phyloP scores from a whole-genome alignment of 352 stramenopile genomes.

The Halophytophthora polymorphica region DNA sequence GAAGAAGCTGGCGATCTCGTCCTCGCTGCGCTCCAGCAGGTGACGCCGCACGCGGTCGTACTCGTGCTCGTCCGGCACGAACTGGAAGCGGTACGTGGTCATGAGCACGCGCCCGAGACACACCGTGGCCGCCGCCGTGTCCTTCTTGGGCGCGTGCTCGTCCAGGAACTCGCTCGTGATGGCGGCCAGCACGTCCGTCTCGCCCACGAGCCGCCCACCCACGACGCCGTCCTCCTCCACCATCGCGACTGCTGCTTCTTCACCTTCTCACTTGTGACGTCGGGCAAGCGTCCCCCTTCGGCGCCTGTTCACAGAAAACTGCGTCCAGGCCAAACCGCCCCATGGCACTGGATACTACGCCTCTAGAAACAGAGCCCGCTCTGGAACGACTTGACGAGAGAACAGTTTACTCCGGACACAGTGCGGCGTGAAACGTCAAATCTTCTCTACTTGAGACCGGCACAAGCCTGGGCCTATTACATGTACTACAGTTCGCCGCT shows the following conservation, averaged over 20 bases:
- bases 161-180: conserved; percentile 79
- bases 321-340: too few species aligned
- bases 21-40: conserved; percentile 47
- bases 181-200: conserved; percentile 72
- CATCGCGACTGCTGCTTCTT: conserved; percentile 15
- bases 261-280: too few species aligned
- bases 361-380: too few species aligned
- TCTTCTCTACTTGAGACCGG: too few species aligned
- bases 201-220: conserved; percentile 49
- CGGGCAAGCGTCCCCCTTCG: not conserved
- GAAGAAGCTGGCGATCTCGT: conserved; percentile 79
- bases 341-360: too few species aligned
- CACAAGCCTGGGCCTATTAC: too few species aligned
- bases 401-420: too few species aligned
- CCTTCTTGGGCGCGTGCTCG: conserved; percentile 51
- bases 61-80: conserved; percentile 60
- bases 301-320: too few species aligned
- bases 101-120: conserved; percentile 75
- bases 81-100: conserved; percentile 86
- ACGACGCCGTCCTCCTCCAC: conserved; percentile 21
- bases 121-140: conserved; percentile 53
- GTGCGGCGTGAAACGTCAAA: too few species aligned
- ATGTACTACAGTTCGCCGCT: too few species aligned
- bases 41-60: conserved; percentile 48
- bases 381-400: too few species aligned